A percentile compares a stretch with the other conserved stretches of the same genome.
Conservation (phyloP, 1,284 basidiomycete species). For the Marasmius oreades region DNA sequence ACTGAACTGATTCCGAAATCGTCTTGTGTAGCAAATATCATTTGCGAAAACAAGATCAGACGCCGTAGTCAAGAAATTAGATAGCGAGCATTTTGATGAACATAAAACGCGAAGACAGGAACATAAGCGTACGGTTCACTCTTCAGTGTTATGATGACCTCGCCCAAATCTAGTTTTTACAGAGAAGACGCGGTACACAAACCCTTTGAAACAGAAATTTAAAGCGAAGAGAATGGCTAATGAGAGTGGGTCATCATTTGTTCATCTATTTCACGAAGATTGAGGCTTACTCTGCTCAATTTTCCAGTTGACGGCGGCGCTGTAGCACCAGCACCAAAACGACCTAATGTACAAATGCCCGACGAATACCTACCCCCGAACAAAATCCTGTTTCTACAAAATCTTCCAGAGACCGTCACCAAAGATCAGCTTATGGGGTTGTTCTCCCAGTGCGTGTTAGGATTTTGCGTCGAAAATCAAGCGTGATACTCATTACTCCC, state of each 20-base stretch:
- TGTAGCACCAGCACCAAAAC: constrained; percentile 61
- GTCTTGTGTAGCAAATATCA: constrained; percentile 74
- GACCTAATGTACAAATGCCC: constrained; percentile 90
- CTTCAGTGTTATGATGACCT: background rate
- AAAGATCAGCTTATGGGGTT: constrained; percentile 87
- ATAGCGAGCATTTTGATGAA: constrained; percentile 61
- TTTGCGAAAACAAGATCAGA: constrained; percentile 90
- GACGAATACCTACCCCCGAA: constrained; percentile 99
- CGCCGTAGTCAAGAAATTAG: constrained; percentile 77
- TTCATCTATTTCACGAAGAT: background rate
- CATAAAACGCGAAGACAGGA: constrained; percentile 76
- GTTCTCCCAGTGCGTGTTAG: constrained; percentile 78
- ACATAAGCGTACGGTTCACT: constrained; percentile 68
- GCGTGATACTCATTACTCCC: constrained; percentile 9
- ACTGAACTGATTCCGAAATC: constrained; percentile 10
- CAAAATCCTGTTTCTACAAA: constrained; percentile 98
- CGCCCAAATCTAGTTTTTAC: constrained; percentile 9
- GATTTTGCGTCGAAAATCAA: background rate
- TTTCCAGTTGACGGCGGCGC: constrained; percentile 65
- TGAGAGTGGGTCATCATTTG: constrained; percentile 50
- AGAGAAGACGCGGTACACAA: constrained; percentile 77
- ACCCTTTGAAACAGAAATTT: constrained; percentile 84
- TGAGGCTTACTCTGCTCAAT: constrained; percentile 9
- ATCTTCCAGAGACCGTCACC: constrained; percentile 86
- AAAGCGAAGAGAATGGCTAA: constrained; percentile 76